Evolutionary conservation across 176 grass and related monocot species (phyloP).

Genomic region (Avena eriantha): DNA sequence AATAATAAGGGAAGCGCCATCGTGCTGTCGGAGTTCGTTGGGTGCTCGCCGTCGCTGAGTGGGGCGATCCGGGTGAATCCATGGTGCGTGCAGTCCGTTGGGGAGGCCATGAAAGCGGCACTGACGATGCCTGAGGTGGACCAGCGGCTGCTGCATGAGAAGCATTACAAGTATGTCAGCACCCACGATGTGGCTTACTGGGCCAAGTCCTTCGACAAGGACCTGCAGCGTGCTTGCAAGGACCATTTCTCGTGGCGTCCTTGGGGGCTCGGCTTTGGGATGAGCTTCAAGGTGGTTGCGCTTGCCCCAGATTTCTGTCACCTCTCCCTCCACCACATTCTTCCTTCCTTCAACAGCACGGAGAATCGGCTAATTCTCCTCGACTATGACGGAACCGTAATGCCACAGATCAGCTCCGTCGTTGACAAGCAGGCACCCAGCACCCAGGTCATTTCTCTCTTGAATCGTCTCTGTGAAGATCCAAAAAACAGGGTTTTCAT

Average conservation of each 20-base stretch:
- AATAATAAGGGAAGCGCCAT: constrained; percentile 61
- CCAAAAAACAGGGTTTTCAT: constrained; percentile 87
- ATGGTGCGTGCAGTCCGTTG: constrained; percentile 10
- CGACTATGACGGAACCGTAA: constrained; percentile 89
- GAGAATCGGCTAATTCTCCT: constrained; percentile 68
- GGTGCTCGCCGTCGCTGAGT: too few species aligned
- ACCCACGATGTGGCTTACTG: too few species aligned
- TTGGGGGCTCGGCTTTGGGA: constrained; percentile 89
- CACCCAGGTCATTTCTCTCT: constrained; percentile 64
- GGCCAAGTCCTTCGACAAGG: too few species aligned
- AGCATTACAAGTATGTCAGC: too few species aligned
- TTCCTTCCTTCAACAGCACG: constrained; percentile 53
- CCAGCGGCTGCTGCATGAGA: too few species aligned
- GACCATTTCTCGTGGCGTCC: constrained; percentile 32
- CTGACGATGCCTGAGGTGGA: constrained; percentile 19
- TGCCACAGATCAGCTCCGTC: constrained; percentile 58
- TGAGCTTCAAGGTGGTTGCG: constrained; percentile 88
- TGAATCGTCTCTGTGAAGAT: constrained; percentile 76
- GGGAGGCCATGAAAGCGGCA: constrained; percentile 76
- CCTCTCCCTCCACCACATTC: constrained; percentile 72
- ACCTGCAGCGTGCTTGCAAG: too few species aligned
- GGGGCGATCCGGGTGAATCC: too few species aligned
- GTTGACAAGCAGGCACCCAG: constrained; percentile 58
- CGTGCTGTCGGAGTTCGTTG: constrained; percentile 56
- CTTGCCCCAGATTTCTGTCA: constrained; percentile 78